Base-by-base conservation (phyloP, 306 rosid species). In the Luffa acutangula region DNA sequence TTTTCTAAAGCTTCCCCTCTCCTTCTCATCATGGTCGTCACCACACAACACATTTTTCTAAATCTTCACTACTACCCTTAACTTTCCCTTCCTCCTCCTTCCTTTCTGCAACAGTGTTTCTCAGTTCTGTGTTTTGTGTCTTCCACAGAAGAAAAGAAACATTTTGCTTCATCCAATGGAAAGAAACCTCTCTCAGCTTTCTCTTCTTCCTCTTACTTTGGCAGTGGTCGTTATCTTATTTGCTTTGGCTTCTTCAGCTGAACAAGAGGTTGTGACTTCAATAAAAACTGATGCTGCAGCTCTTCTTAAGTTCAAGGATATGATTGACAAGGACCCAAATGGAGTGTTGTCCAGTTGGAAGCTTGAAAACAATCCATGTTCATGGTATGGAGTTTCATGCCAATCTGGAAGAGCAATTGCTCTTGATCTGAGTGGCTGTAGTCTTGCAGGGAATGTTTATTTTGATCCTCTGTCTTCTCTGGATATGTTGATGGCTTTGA, bases 381-480 rank as follows among this genome's bases (percentile, higher is more conserved):
- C 75, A 59, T 94, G 98, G 98, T 49, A 83, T 81, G 98, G 98
- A 51, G 83, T 94, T 58, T 48, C 97, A 67, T 94, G 98, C 86
- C 86, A 90, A 7, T 42, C 37, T n/a, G 87, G 86, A 59, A 89
- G 98, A 80, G 98, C 83, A 4, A 83, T 90, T 78, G 84, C 86
- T 74, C 90, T 94, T 59, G 91, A 94, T 85, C 86, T 94, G 4
- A 88, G 82, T 20, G 93, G 88, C 0, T 83, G 58, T 74, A 48
- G 15, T 43, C 85, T 91, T 25, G 81, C n/a, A 7, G 98, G 91
- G 33, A 81, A 79, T 46, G 74, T 91, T 60, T 85, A 90, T 77
- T 84, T 94, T 51, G 91, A 87, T 31, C 89, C 93, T 75, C 20
- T 94, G 43, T 76, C 90, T 78, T 84, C 96, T 64, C 73, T 94